Base-by-base conservation (phyloP, 257 asterid species). In the Sherardia arvensis region DNA sequence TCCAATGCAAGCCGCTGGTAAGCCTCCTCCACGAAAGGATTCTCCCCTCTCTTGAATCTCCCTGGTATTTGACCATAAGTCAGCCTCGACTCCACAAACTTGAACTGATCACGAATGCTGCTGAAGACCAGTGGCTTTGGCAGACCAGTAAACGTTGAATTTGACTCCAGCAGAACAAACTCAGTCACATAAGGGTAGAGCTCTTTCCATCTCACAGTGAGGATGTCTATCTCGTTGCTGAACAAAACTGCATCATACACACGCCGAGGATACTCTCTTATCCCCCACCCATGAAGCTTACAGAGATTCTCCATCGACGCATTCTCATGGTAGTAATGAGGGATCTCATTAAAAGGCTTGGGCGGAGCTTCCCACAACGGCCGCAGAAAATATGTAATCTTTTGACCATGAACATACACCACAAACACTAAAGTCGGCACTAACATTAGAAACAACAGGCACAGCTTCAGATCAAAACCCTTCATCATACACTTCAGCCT, bases 311-410 rank as follows among this genome's bases (percentile, higher is more conserved):
- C 88, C 95, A 88, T 88, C 0, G 96, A 79, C 45, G 84, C 90
- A 40, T 88, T 84, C 66, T 88, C 92, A 14, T 86, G 86, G 66
- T 88, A 88, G 68, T 84, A 88, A 76, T 84, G 95, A 43, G 95
- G 92, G 59, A 84, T 82, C 62, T 88, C 96, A 45, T 84, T 71
- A 75, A 88, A 88, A 38, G 92, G 85, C 72, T 88, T 79, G 2
- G 95, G 96, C 1, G 96, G 95, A 20, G 83, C 69, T 62, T 86
- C 95, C 96, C 96, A 88, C 8, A 88, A 64, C 1, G 95, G 96
- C 53, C 95, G 77, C 56, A 88, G 65, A 57, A 88, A 88, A 81
- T 84, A 85, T 8, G 96, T 82, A 74, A 88, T 82, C 79, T 86
- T 86, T 70, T 84, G 96, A 40, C 96, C 95, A 10, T 88, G 96